These are phyloP conservation scores for Gaultheria prostrata DNA, from an alignment of 148 eudicot genomes.

Conservation along the genomic window DNA sequence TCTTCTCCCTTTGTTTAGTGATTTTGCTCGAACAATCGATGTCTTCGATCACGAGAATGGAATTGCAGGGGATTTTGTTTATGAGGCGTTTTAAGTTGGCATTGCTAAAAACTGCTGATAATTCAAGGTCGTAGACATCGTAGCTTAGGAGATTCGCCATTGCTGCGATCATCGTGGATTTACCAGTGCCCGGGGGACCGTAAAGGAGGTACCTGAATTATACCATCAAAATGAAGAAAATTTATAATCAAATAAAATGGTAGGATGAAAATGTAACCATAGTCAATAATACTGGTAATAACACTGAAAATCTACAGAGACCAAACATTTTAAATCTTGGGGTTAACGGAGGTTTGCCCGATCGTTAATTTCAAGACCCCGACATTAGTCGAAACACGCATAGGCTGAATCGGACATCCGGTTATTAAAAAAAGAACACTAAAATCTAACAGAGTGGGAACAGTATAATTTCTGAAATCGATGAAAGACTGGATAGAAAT, in stretches of 20 bases:
- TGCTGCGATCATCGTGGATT: constrained; percentile 62
- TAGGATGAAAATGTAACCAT: not conserved
- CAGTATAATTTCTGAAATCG: no score
- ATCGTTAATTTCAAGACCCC: no score
- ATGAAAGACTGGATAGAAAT: not conserved
- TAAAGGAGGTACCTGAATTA: constrained; percentile 27
- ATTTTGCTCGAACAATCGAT: constrained; percentile 56
- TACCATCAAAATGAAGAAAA: not conserved
- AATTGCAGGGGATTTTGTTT: constrained; percentile 41
- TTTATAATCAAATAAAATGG: not conserved
- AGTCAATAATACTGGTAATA: not conserved
- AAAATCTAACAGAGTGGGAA: no score
- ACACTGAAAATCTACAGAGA: not conserved
- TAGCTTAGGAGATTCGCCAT: constrained; percentile 52
- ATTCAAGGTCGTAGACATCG: constrained; percentile 55
- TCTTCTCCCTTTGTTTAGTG: constrained; percentile 37
- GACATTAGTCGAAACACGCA: no score
- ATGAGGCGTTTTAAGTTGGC: constrained; percentile 38
- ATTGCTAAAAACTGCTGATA: constrained; percentile 47
- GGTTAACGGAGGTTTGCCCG: no score
- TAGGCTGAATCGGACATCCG: no score
- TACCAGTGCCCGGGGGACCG: constrained; percentile 66
- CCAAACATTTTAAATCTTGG: no score
- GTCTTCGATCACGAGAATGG: constrained; percentile 59
- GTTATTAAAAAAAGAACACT: no score